These are phyloP conservation scores for Teunomyces aglyptinius DNA, from an alignment of 805 yeast species.

Conservation along the genomic window DNA sequence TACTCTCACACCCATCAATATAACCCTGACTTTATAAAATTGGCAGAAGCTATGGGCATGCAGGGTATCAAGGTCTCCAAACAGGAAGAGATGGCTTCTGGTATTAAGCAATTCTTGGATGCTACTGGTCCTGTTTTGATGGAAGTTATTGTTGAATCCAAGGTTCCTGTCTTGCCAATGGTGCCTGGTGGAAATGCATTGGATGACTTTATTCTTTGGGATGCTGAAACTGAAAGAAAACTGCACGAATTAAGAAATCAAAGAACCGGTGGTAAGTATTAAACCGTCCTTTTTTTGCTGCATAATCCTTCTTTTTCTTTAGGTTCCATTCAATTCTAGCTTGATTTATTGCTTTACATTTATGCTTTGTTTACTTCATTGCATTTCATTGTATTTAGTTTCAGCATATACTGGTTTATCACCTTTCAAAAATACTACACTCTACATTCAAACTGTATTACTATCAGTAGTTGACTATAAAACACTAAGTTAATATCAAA, in stretches of 20 bases:
- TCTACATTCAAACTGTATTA: background rate
- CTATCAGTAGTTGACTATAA: no score
- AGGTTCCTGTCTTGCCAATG: slow-evolving; percentile 97
- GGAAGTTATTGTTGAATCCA: slow-evolving; percentile 88
- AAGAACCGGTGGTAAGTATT: slow-evolving; percentile 74
- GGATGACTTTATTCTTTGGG: slow-evolving; percentile 88
- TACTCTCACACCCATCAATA: slow-evolving; percentile 97
- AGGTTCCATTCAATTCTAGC: slow-evolving; percentile 2
- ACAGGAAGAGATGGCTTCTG: slow-evolving; percentile 57
- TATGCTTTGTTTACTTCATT: background rate
- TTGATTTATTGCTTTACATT: slow-evolving; percentile 3
- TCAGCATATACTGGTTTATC: slow-evolving; percentile 3
- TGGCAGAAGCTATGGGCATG: slow-evolving; percentile 93
- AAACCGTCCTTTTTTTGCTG: slow-evolving; percentile 8
- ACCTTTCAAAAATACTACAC: background rate
- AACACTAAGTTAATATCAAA: no score
- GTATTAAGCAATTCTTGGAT: slow-evolving; percentile 64
- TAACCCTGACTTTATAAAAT: slow-evolving; percentile 89
- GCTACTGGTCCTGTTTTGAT: slow-evolving; percentile 80
- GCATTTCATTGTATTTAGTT: background rate
- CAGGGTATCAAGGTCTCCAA: slow-evolving; percentile 72
- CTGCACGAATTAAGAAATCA: slow-evolving; percentile 57
- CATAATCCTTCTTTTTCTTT: background rate
- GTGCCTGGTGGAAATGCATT: slow-evolving; percentile 95
- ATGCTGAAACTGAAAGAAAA: slow-evolving; percentile 74